These are phyloP conservation scores for Polymyxa betae DNA, from an alignment of 208 protist species.

Conservation along the genomic window DNA sequence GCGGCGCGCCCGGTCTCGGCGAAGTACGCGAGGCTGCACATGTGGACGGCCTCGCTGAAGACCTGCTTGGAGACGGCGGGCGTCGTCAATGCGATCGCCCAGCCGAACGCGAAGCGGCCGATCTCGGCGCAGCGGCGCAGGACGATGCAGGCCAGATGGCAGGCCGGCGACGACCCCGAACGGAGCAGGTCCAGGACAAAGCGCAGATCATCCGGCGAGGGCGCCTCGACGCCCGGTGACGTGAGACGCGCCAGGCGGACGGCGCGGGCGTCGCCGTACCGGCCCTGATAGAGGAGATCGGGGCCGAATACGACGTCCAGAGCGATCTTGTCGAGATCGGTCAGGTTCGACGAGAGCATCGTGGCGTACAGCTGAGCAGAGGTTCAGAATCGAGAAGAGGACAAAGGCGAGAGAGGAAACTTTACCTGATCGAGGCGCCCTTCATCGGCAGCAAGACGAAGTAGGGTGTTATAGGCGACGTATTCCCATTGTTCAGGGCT, in stretches of 20 bases:
- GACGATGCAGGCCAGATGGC: constrained; percentile 11
- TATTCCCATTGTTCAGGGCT: background rate
- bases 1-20: background rate
- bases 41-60: constrained; percentile 20
- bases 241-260: background rate
- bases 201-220: background rate
- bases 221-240: background rate
- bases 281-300: background rate
- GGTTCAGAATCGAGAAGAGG: background rate
- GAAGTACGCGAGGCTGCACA: constrained; percentile 31
- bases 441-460: background rate
- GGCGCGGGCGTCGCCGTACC: background rate
- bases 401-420: too few species aligned
- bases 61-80: background rate
- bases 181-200: background rate
- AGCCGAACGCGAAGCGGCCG: constrained; percentile 8
- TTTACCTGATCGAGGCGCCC: too few species aligned
- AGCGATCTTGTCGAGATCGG: background rate
- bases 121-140: background rate
- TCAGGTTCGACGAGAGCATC: background rate
- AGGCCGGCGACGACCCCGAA: background rate
- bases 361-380: background rate
- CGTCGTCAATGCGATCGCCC: background rate
- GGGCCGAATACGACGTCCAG: background rate
- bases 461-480: constrained; percentile 41